phyloP scores from a whole-genome alignment of 352 stramenopile species.

The Pythium monospermum region DNA sequence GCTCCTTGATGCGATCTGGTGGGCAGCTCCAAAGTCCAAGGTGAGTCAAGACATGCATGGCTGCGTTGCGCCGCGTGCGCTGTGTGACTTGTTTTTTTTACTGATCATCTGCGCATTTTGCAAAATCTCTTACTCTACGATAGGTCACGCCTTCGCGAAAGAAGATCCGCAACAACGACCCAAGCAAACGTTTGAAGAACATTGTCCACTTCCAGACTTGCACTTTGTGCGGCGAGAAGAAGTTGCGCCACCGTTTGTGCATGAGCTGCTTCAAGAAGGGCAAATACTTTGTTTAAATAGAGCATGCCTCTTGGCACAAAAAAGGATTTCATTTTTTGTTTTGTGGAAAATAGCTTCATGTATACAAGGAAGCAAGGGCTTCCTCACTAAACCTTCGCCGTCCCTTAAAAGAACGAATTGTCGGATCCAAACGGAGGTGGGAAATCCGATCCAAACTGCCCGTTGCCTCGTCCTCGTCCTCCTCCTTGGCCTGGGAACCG shows the following conservation, averaged over 20 bases:
- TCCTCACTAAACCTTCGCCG: not conserved
- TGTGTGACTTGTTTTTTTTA: too few species aligned
- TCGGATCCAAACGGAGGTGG: constrained; percentile 56
- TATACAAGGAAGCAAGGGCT: not conserved
- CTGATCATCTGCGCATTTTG: too few species aligned
- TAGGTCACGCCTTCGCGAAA: constrained; percentile 84
- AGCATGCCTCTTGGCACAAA: too few species aligned
- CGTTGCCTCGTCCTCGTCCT: constrained; percentile 25
- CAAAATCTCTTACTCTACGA: too few species aligned
- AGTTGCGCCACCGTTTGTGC: constrained; percentile 83
- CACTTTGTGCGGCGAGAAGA: constrained; percentile 80
- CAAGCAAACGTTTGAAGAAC: constrained; percentile 86
- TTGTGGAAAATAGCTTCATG: not conserved
- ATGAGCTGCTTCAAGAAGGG: constrained; percentile 92
- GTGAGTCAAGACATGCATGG: constrained; percentile 23
- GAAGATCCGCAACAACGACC: constrained; percentile 86
- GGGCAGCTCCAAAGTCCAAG: constrained; percentile 85
- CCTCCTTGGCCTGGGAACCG: constrained; percentile 13
- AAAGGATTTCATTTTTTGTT: too few species aligned
- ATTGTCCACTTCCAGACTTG: constrained; percentile 89
- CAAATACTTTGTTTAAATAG: constrained; percentile 83
- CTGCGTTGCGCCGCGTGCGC: too few species aligned
- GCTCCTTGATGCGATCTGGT: constrained; percentile 72
- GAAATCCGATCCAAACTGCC: constrained; percentile 21
- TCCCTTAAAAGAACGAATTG: constrained; percentile 58